These are phyloP conservation scores for Sarocladium kiliense DNA, from an alignment of 2,329 filamentous ascomycete genomes.

Conservation along the genomic window DNA sequence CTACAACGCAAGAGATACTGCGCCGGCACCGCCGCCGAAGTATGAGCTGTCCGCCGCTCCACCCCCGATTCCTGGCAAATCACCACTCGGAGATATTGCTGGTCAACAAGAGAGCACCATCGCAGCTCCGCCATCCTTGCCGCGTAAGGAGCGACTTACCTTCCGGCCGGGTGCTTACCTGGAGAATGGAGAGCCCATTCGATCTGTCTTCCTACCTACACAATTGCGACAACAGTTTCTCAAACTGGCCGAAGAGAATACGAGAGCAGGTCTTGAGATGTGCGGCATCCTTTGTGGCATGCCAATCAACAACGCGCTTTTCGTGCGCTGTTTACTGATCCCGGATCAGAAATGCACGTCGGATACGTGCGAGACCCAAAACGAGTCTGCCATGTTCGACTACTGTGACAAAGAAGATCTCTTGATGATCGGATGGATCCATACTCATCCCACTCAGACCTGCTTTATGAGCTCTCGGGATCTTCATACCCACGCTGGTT, in stretches of 20 bases:
- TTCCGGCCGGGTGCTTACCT: constrained; percentile 74
- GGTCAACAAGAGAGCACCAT: background rate
- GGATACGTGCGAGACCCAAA: constrained; percentile 92
- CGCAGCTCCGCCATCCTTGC: constrained; percentile 17
- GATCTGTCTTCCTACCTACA: constrained; percentile 80
- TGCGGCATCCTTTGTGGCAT: constrained; percentile 93
- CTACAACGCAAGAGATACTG: background rate
- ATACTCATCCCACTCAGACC: constrained; percentile 92
- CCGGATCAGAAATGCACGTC: constrained; percentile 85
- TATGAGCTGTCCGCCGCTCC: constrained; percentile 7
- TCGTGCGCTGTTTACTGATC: constrained; percentile 82
- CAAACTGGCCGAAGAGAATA: constrained; percentile 69
- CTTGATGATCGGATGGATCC: constrained; percentile 91
- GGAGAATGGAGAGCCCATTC: constrained; percentile 81
- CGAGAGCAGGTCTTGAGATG: constrained; percentile 77
- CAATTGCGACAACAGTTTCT: constrained; percentile 72
- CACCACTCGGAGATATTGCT: constrained; percentile 6
- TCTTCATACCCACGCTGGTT: constrained; percentile 87
- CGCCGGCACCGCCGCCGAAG: constrained; percentile 25
- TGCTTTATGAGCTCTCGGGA: constrained; percentile 98
- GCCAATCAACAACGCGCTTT: constrained; percentile 86
- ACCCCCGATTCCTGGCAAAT: constrained; percentile 1
- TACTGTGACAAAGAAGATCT: constrained; percentile 82
- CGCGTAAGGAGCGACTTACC: constrained; percentile 59
- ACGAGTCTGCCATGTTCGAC: constrained; percentile 79